Conservation (phyloP, 768 basidiomycete species). For the Tremella fuciformis region DNA sequence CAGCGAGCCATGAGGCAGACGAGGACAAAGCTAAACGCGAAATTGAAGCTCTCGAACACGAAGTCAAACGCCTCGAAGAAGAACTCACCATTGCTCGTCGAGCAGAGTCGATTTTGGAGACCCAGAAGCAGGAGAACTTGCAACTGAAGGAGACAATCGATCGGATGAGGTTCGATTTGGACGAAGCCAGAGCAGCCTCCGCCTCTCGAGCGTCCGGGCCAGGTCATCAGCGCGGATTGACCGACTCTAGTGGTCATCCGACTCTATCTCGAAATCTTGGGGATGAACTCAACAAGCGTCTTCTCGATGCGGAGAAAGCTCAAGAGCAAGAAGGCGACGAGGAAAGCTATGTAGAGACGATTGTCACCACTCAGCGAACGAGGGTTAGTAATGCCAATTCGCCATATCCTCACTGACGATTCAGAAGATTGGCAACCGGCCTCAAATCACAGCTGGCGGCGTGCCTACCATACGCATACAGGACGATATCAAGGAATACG, state of each 20-base stretch:
- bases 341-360: slow-evolving; percentile 66
- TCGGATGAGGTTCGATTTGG: slow-evolving; percentile 87
- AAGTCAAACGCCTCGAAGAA: slow-evolving; percentile 65
- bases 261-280: slow-evolving; percentile 47
- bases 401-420: slow-evolving; percentile 15
- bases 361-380: slow-evolving; percentile 63
- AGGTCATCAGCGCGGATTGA: slow-evolving; percentile 50
- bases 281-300: slow-evolving; percentile 54
- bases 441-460: slow-evolving; percentile 54
- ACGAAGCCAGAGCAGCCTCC: slow-evolving; percentile 68
- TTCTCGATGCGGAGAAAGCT: slow-evolving; percentile 58
- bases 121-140: slow-evolving; percentile 92
- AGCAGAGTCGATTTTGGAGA: slow-evolving; percentile 72
- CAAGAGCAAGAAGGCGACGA: slow-evolving; percentile 52
- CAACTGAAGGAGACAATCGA: slow-evolving; percentile 94
- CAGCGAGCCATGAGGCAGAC: slow-evolving; percentile 65
- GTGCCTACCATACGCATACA: slow-evolving; percentile 26
- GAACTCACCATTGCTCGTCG: slow-evolving; percentile 70
- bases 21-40: slow-evolving; percentile 58
- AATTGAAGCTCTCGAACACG: slow-evolving; percentile 68
- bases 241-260: slow-evolving; percentile 25
- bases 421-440: slow-evolving; percentile 67
- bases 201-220: slow-evolving; percentile 52
- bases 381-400: slow-evolving; percentile 58
- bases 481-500: slow-evolving; percentile 63